Base-by-base conservation (phyloP, 2,329 filamentous ascomycete species). In the Pseudocercospora musae region DNA sequence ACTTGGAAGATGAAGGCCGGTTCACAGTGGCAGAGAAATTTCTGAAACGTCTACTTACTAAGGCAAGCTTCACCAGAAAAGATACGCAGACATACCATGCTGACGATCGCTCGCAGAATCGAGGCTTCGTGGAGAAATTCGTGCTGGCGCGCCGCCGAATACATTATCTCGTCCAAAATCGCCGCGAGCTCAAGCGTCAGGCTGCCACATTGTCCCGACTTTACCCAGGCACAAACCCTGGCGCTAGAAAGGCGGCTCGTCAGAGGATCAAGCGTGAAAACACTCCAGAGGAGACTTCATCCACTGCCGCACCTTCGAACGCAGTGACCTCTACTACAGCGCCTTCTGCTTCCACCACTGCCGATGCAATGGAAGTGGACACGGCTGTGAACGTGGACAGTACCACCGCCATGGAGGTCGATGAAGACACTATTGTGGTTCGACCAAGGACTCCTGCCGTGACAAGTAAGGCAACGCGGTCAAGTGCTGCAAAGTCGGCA, bases 91-190 rank as follows among this genome's bases (percentile, higher is more conserved):
- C 33, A 20, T 18, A 3, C 9, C 7, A 27, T 27, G 60, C 65
- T 66, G 48, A 66, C 60, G 27, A 1, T 2, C 2, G 10, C 1
- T n/a, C 1, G 29, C 27, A 67, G 65, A 64, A 67, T 21, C 58
- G 57, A 50, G 59, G 21, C 3, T 40, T 42, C 20, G 58, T 61
- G 15, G 20, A 58, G n/a, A 58, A 63, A 42, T 67, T 63, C 37
- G 44, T 59, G n/a, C 33, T 62, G 21, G 58, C 57, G 21, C 55
- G 60, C 5, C 55, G 55, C 21, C 60, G 60, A 13, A 50, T 62
- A 15, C 52, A 54, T 29, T 54, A 37, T 20, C 52, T 54, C n/a
- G 18, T 54, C n/a, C n/a, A 25, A 25, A 1, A 54, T 40, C 52
- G 52, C 52, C 27, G 33, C 31, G 13, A 37, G n/a, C 23, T 54